Percentiles rank a stretch among this genome's conserved stretches.
These are phyloP conservation scores for Diplocarpon mali DNA, from an alignment of 2,329 filamentous ascomycete species.

Conservation along the genomic window DNA sequence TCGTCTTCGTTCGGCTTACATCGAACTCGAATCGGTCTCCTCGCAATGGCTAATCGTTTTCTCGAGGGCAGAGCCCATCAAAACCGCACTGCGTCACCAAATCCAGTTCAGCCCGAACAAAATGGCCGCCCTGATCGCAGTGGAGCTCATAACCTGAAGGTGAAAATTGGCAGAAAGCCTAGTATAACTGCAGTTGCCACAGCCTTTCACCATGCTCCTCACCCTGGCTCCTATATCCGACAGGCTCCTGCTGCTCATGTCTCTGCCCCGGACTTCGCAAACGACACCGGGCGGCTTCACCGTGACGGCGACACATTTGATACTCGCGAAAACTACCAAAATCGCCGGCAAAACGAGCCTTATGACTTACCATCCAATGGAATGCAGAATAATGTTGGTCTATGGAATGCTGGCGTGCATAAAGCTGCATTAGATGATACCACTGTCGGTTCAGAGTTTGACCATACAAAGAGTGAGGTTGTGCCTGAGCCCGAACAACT, in stretches of 20 bases:
- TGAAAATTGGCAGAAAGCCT: background rate
- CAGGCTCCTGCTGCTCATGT: too few relatives aligned
- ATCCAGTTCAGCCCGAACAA: background rate
- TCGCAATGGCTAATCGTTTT: background rate
- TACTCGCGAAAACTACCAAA: constrained; percentile 1
- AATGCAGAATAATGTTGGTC: background rate
- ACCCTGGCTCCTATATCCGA: background rate
- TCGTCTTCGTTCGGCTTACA: too few relatives aligned
- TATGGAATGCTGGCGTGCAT: background rate
- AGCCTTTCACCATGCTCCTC: background rate
- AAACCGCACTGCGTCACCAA: background rate
- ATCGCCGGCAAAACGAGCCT: background rate
- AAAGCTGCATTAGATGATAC: constrained; percentile 6
- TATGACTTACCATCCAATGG: background rate
- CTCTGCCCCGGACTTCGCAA: too few relatives aligned
- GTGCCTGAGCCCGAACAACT: background rate
- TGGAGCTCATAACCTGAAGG: background rate
- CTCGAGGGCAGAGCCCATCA: background rate
- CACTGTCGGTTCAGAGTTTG: constrained; percentile 3
- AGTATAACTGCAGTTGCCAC: background rate
- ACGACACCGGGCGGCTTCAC: too few relatives aligned
- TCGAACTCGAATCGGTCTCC: too few relatives aligned
- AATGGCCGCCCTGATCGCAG: constrained; percentile 1
- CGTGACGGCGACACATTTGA: background rate
- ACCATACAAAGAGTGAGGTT: constrained; percentile 6